Evolutionary conservation across 805 yeast genomes (phyloP), one percentile per base, ranked within the genome.

Genomic region (Millerozyma miso): DNA sequence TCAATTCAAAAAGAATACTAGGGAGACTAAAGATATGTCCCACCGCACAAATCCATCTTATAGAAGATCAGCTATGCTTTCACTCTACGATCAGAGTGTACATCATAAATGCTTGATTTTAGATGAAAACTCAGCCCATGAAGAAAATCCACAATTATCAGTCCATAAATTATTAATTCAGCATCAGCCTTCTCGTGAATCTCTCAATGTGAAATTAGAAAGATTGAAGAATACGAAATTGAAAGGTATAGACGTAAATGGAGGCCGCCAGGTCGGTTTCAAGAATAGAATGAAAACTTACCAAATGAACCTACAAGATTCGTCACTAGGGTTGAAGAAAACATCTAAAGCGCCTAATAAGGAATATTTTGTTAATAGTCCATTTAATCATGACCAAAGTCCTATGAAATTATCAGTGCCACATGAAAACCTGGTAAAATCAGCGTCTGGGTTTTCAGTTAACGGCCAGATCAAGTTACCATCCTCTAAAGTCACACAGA

Each of bases 401-500:
- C 6, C 10, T 7, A 23, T 23, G 6, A 23, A 23, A 10, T 7
- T 23, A 23, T 6, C 7, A 6, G 7, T 15, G 6, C 7, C 7
- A 32, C n/a, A n/a, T n/a, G 34, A 32, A 13, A n/a, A 13, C 7
- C 7, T 13, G n/a, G 34, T 32, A 15, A 32, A 32, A 8, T 7
- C 34, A 8, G 17, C 14, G 7, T 32, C 34, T 6, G 82, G 81
- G 1, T 77, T 77, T 52, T 61, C 76, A 2, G 65, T 74, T 16
- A 75, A 68, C 49, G 83, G 83, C 14, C 61, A 66, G 39, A 58
- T 78, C 37, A 70, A 67, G 60, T 53, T 83, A 56, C 87, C 81
- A 32, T 56, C 74, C 47, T 55, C 80, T 55, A 52, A 69, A 53
- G 61, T 74, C 50, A 37, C 59, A 51, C 48, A 54, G 29, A 70